phyloP scores from a whole-genome alignment of 73 alveolate species.

The Paramecium primaurelia region DNA sequence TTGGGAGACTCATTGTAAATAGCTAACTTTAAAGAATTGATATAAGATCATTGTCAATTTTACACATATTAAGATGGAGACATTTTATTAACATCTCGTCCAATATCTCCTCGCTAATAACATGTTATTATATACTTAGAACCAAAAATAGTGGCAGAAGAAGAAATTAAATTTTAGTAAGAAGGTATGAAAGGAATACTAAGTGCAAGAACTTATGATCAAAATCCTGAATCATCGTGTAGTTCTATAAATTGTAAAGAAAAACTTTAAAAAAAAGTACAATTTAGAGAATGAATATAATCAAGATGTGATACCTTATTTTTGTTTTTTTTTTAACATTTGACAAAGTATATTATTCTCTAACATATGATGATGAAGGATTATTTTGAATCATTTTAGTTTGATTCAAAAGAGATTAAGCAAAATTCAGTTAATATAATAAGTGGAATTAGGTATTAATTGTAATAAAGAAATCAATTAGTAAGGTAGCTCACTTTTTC shows the following conservation, averaged over 20 bases:
- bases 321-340: not conserved
- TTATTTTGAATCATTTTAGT: not conserved
- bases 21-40: not conserved
- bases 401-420: not conserved
- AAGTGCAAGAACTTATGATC: not conserved
- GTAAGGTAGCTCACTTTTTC: not conserved
- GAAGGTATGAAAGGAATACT: not conserved
- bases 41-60: not conserved
- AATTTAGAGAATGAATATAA: not conserved
- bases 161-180: not conserved
- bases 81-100: not conserved
- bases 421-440: not conserved
- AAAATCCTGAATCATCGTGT: not conserved
- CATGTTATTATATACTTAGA: constrained; percentile 4
- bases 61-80: not conserved
- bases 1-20: not conserved
- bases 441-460: not conserved
- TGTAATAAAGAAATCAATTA: not conserved
- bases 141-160: not conserved
- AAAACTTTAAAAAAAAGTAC: not conserved
- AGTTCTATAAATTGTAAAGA: not conserved
- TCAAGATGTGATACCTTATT: not conserved
- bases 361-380: not conserved
- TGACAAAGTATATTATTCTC: not conserved
- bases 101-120: not conserved